Base-by-base conservation (phyloP, 371 early-diverging fungal genomes). In the Mortierella sp. region DNA sequence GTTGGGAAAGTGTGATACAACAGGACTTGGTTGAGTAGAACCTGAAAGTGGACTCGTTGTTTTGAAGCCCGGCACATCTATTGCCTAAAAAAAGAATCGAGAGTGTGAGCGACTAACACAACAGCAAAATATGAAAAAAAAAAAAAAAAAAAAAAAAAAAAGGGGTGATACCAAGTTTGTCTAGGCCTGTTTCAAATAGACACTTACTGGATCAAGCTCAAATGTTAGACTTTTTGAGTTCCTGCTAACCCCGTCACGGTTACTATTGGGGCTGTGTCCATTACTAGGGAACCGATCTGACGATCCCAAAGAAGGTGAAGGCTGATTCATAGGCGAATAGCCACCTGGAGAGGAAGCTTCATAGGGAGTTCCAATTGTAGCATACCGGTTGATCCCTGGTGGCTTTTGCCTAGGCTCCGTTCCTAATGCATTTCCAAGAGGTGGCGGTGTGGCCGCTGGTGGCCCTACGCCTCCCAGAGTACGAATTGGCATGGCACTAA, bases 401-500 rank as follows among this genome's bases (percentile, higher is more conserved):
- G 70, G 56, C 45, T 75, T 75, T 62, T 75, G 70, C 19, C 63
- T 75, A 18, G 45, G 28, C 21, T 75, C 75, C 30, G 47, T 30
- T 48, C 60, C 60, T 4, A 57, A 26, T 11, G 60, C 51, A 15
- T 52, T 48, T 7, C 69, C 66, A 48, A 71, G 66, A 21, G 30
- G 12, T 19, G 53, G 25, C 1, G 64, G 26, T 1, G 56, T 55
- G 0, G 70, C 51, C 23, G 62, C 55, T 11, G 65, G 44, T 14
- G 44, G 56, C 6, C 75, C 75, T 7, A 63, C 43, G 18, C 72
- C 68, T 3, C 77, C 77, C 55, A 71, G 50, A 2, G 72, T 76
- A 16, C 77, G 77, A 44, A 76, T 76, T 43, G 66, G 66, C 61
- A 76, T 44, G 21, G 18, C 55, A 30, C 66, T 75, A 23, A 75